A percentile compares a stretch with the other conserved stretches of the same genome.
phyloP scores from a whole-genome alignment of 2,329 filamentous ascomycete species.

The Aspergillus viridinutans region DNA sequence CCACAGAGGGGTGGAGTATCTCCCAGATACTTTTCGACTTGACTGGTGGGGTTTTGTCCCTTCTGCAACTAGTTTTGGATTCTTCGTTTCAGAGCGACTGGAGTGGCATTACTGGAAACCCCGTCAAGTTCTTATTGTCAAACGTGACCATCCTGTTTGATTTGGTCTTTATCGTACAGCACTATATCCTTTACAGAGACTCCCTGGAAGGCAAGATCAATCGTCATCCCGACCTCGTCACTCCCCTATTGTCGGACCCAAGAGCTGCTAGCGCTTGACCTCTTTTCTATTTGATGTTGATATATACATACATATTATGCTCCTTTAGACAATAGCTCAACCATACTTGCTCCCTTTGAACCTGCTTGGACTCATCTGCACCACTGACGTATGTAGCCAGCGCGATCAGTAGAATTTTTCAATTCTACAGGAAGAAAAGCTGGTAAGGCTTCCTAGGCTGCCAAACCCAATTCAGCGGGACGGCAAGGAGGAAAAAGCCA shows the following conservation, averaged over 20 bases:
- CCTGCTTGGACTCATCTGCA: neutral
- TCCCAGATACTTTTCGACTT: conserved; percentile 79
- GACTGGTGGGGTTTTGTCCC: conserved; percentile 72
- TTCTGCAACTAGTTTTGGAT: conserved; percentile 78
- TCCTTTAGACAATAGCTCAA: neutral
- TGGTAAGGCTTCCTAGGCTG: neutral
- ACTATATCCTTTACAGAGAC: conserved; percentile 71
- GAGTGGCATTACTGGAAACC: conserved; percentile 86
- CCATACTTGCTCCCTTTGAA: neutral
- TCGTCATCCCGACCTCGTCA: conserved; percentile 18
- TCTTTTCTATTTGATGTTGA: neutral
- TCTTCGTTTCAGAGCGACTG: conserved; percentile 80
- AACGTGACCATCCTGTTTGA: conserved; percentile 87
- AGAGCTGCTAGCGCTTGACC: conserved; percentile 6
- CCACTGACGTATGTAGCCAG: neutral
- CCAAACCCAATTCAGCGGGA: neutral
- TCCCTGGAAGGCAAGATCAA: conserved; percentile 18
- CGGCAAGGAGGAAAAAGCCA: neutral
- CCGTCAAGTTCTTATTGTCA: conserved; percentile 80
- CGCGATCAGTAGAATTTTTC: neutral
- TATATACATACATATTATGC: neutral
- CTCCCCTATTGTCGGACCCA: conserved; percentile 26
- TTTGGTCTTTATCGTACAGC: conserved; percentile 78
- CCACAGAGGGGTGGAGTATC: conserved; percentile 86
- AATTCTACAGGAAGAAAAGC: neutral